Conservation (phyloP, 2,329 filamentous ascomycete genomes). For the Paecilomyces formosus region DNA sequence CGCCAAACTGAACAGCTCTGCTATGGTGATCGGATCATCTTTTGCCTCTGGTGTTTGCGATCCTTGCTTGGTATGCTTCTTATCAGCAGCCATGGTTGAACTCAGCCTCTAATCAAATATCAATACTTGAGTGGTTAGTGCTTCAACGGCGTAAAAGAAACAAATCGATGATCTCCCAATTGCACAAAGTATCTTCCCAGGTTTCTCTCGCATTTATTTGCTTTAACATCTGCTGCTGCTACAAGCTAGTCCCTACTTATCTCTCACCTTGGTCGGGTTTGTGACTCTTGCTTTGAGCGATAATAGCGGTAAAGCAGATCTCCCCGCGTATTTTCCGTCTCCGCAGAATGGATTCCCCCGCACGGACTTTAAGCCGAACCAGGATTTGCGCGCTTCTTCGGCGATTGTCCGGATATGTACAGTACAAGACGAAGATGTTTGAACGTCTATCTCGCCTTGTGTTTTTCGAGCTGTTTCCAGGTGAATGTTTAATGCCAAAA, state of each 20-base stretch:
- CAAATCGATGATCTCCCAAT: too few relatives aligned
- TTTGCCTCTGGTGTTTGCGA: neutral
- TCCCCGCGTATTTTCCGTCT: too few relatives aligned
- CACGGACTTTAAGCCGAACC: neutral
- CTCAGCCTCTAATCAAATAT: neutral
- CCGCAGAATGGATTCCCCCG: neutral
- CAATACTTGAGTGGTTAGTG: too few relatives aligned
- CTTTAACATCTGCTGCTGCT: too few relatives aligned
- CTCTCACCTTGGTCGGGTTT: too few relatives aligned
- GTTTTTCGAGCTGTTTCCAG: neutral
- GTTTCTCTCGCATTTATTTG: too few relatives aligned
- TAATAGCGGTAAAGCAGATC: too few relatives aligned
- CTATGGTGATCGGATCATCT: neutral
- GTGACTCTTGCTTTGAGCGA: too few relatives aligned
- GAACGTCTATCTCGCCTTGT: neutral
- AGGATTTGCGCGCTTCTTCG: neutral
- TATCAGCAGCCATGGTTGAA: neutral
- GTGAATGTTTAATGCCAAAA: too few relatives aligned
- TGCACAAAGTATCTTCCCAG: too few relatives aligned
- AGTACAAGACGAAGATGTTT: neutral
- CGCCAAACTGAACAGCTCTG: neutral
- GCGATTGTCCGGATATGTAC: neutral
- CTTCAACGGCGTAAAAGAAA: too few relatives aligned
- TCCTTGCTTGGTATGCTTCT: neutral
- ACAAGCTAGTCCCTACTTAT: too few relatives aligned